A percentile compares a stretch with the other conserved stretches of the same genome.
phyloP scores from a whole-genome alignment of 75 land plant genomes.

The Sequoiadendron giganteum region DNA sequence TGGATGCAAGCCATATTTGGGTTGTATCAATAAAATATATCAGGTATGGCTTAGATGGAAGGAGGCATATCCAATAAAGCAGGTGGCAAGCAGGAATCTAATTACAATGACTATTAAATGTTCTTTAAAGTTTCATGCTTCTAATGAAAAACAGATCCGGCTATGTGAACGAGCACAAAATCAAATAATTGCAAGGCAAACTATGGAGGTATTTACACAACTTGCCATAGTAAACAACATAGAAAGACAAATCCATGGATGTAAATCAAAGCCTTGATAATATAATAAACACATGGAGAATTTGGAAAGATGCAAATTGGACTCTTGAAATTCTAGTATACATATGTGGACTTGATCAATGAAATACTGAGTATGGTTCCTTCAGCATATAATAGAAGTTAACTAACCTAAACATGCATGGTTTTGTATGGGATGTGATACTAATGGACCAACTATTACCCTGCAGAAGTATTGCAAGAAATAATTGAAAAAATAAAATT shows the following conservation, averaged over 20 bases:
- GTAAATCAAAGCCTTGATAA: neutral
- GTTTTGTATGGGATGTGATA: neutral
- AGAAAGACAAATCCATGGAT: neutral
- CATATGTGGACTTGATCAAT: neutral
- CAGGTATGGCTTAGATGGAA: neutral
- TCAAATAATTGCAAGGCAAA: neutral
- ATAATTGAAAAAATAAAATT: neutral
- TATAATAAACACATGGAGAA: neutral
- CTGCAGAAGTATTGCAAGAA: neutral
- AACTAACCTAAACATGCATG: neutral
- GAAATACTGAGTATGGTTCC: neutral
- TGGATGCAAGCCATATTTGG: neutral
- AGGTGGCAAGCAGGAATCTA: neutral
- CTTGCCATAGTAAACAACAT: neutral
- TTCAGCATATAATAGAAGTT: neutral
- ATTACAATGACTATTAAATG: neutral
- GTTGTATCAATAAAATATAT: neutral
- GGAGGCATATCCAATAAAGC: neutral
- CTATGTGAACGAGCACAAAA: neutral
- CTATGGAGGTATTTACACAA: neutral
- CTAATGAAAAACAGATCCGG: neutral
- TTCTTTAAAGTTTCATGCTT: neutral
- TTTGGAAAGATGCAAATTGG: neutral
- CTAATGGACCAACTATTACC: neutral
- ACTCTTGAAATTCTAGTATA: neutral